Conservation (phyloP, 768 basidiomycete genomes). For the Kwoniella dendrophila region DNA sequence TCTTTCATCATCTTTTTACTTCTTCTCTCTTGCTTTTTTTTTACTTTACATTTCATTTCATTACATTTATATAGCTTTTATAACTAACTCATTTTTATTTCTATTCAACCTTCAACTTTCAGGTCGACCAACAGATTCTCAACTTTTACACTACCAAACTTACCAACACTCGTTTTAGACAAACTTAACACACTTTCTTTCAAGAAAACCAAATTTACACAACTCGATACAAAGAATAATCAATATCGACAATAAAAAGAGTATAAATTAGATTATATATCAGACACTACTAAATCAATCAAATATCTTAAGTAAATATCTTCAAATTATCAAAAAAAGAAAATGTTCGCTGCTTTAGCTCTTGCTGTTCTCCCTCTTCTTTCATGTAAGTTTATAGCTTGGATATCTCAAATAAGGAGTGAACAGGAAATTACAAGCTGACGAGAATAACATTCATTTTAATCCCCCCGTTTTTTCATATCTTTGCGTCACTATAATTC, state of each 20-base stretch:
- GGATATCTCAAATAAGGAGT: not conserved
- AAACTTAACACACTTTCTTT: conserved; percentile 12
- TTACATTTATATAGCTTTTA: conserved; percentile 2
- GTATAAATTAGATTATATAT: too few relatives aligned
- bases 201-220: conserved; percentile 55
- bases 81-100: conserved; percentile 12
- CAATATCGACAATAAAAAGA: too few relatives aligned
- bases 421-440: not conserved
- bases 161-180: conserved; percentile 57
- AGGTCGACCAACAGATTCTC: not conserved
- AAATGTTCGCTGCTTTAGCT: conserved; percentile 42
- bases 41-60: too few relatives aligned
- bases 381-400: conserved; percentile 57
- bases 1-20: conserved; percentile 15
- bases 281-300: not conserved
- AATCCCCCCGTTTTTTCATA: not conserved
- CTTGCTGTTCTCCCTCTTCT: conserved; percentile 61
- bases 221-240: conserved; percentile 14
- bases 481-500: not conserved
- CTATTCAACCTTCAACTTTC: too few relatives aligned
- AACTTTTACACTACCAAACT: conserved; percentile 26
- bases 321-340: too few relatives aligned
- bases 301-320: not conserved
- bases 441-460: not conserved
- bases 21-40: too few relatives aligned